A percentile compares a stretch with the other conserved stretches of the same genome.
These are phyloP conservation scores for Gaeumannomyces tritici DNA, from an alignment of 2,329 filamentous ascomycete genomes.

Conservation along the genomic window DNA sequence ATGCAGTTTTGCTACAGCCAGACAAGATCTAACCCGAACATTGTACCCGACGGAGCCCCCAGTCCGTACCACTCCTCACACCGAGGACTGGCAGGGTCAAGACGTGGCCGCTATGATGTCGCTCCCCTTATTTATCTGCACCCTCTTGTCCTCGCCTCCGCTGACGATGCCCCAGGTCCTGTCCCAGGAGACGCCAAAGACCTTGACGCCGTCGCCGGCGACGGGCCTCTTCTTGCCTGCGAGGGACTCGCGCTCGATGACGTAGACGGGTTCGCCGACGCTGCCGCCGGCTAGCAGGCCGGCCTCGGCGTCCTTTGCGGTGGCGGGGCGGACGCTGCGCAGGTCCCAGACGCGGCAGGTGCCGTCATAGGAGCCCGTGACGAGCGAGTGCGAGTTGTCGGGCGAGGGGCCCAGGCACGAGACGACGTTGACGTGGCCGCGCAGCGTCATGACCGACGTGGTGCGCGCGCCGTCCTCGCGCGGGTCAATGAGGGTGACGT, in stretches of 20 bases:
- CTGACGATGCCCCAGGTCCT: slow-evolving; percentile 79
- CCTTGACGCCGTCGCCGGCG: slow-evolving; percentile 78
- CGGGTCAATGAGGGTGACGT: slow-evolving; percentile 90
- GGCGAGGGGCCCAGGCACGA: slow-evolving; percentile 39
- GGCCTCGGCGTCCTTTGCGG: slow-evolving; percentile 43
- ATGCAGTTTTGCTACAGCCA: neutral
- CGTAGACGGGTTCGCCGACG: slow-evolving; percentile 60
- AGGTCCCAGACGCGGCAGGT: slow-evolving; percentile 94
- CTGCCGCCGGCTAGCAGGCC: slow-evolving; percentile 37
- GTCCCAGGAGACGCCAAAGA: slow-evolving; percentile 85
- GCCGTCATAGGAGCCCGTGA: slow-evolving; percentile 84
- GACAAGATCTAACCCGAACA: neutral
- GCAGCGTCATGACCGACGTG: slow-evolving; percentile 80
- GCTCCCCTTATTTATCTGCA: slow-evolving; percentile 77
- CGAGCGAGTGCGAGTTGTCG: slow-evolving; percentile 70
- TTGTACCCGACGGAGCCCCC: neutral
- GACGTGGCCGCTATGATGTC: slow-evolving; percentile 27
- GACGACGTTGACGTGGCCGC: slow-evolving; percentile 75
- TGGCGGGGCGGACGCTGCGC: slow-evolving; percentile 53
- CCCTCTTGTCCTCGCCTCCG: slow-evolving; percentile 83
- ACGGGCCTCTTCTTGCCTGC: slow-evolving; percentile 54
- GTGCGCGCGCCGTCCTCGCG: slow-evolving; percentile 53
- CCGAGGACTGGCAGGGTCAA: neutral
- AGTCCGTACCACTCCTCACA: neutral
- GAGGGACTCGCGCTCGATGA: slow-evolving; percentile 65